Percentiles rank a stretch among this genome's conserved stretches.
Conservation (phyloP, 2,329 filamentous ascomycete species). For the Colletotrichum sp. region DNA sequence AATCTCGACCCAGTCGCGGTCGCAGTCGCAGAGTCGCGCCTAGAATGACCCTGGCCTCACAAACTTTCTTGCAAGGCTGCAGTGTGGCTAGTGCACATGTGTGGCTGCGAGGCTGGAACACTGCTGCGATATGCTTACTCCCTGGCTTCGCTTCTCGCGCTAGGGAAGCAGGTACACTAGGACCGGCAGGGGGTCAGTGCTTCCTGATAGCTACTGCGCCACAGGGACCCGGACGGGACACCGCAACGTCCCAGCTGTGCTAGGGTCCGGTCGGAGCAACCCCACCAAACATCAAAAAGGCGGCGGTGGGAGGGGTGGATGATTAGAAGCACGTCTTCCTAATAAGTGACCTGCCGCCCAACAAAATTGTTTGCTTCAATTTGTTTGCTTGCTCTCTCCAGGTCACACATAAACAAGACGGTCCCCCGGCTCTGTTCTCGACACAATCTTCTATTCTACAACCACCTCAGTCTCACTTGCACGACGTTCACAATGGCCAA, state of each 20-base stretch:
- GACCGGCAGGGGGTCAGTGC: background rate
- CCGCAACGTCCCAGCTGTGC: background rate
- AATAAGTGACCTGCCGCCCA: constrained; percentile 11
- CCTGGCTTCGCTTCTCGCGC: background rate
- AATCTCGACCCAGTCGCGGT: constrained; percentile 2
- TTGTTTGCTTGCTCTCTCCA: background rate
- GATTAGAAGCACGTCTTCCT: background rate
- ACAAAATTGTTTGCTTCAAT: background rate
- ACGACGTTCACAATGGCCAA: constrained; percentile 68
- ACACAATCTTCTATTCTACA: background rate
- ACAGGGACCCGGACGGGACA: background rate
- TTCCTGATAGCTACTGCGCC: constrained; percentile 16
- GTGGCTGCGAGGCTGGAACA: constrained; percentile 21
- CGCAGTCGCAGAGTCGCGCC: background rate
- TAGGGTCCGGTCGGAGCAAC: constrained; percentile 4
- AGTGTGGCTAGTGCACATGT: background rate
- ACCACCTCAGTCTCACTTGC: background rate
- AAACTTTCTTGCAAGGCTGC: constrained; percentile 25
- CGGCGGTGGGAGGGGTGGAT: constrained; percentile 1
- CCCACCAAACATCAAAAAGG: constrained; percentile 20
- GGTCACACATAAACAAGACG: background rate
- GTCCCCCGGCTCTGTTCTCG: background rate
- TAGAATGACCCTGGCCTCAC: constrained; percentile 13
- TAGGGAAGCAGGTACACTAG: constrained; percentile 10
- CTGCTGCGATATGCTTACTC: background rate